Evolutionary conservation across 2,329 filamentous ascomycete species (phyloP).

Genomic region (Fusarium ramigenum): DNA sequence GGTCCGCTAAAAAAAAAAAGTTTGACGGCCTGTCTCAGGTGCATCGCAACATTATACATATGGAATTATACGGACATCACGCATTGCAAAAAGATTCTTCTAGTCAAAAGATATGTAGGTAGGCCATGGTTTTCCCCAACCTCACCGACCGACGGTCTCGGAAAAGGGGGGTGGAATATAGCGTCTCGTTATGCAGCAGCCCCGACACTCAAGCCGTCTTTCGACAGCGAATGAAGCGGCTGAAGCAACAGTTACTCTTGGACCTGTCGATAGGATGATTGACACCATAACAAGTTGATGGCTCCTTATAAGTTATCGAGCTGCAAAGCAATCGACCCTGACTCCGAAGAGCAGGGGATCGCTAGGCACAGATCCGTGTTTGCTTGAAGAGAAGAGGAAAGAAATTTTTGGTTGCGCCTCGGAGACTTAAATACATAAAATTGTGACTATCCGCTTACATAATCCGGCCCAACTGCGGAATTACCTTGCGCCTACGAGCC

Average conservation of each 20-base stretch:
- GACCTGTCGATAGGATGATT: conserved; percentile 96
- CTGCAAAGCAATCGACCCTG: conserved; percentile 84
- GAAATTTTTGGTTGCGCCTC: conserved; percentile 44
- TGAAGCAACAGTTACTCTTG: conserved; percentile 76
- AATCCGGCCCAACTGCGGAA: conserved; percentile 10
- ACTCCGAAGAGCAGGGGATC: conserved; percentile 69
- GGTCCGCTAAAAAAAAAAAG: neutral
- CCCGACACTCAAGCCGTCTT: conserved; percentile 71
- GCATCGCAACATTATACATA: neutral
- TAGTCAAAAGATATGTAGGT: conserved; percentile 65
- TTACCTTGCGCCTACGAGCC: neutral
- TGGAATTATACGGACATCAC: neutral
- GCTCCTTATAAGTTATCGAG: conserved; percentile 85
- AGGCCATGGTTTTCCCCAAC: conserved; percentile 88
- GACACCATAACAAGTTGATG: conserved; percentile 79
- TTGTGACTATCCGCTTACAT: conserved; percentile 1
- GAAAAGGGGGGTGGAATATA: conserved; percentile 92
- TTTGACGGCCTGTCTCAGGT: neutral
- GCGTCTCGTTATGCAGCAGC: conserved; percentile 67
- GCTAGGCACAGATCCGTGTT: conserved; percentile 86
- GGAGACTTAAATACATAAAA: conserved; percentile 20
- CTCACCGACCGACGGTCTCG: conserved; percentile 90
- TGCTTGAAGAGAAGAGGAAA: conserved; percentile 49
- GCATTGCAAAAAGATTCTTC: neutral
- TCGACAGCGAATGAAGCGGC: conserved; percentile 73